Conservation (phyloP, 352 stramenopile species). For the Peronospora farinosa region DNA sequence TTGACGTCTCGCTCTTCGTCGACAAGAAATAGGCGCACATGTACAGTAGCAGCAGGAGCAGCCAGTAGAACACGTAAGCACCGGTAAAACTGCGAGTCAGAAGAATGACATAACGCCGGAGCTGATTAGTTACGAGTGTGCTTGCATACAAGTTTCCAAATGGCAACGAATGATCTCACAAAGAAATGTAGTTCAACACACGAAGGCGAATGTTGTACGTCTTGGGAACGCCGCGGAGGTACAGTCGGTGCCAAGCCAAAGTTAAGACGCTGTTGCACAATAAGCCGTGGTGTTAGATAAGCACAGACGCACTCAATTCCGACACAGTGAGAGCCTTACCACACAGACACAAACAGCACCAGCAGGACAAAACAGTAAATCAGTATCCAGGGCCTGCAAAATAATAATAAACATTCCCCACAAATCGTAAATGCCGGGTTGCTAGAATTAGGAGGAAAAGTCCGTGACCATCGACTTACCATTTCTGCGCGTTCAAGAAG, state of each 20-base stretch:
- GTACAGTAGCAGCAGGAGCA: constrained; percentile 80
- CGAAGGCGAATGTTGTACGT: constrained; percentile 86
- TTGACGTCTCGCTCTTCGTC: constrained; percentile 53
- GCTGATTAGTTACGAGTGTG: constrained; percentile 4
- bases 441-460: background rate
- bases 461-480: constrained; percentile 22
- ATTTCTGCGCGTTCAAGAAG: constrained; percentile 78
- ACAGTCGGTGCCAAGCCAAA: constrained; percentile 77
- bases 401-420: background rate
- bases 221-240: constrained; percentile 78
- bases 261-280: constrained; percentile 52
- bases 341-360: constrained; percentile 78
- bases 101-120: background rate
- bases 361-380: constrained; percentile 84
- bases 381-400: constrained; percentile 71
- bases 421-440: background rate
- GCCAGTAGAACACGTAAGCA: constrained; percentile 86
- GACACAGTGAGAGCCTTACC: constrained; percentile 26
- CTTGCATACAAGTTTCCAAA: background rate
- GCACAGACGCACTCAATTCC: background rate
- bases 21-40: constrained; percentile 88
- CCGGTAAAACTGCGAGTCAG: constrained; percentile 59
- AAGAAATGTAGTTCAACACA: constrained; percentile 86
- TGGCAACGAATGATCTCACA: constrained; percentile 36
- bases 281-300: background rate